Conservation (phyloP, 768 basidiomycete species). For the Suillus clintonianus region DNA sequence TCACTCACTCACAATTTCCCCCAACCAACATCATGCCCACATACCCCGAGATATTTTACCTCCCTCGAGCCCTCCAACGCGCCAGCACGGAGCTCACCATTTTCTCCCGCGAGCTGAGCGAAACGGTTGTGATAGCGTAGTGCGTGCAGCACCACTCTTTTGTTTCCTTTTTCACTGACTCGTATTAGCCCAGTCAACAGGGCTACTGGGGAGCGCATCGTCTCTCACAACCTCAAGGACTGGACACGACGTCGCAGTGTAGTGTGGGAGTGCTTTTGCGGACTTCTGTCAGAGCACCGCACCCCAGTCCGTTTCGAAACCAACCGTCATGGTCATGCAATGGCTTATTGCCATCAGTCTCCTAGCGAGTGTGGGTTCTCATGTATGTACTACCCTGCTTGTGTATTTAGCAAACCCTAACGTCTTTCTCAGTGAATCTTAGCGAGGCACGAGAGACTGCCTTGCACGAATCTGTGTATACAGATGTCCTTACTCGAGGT, state of each 20-base stretch:
- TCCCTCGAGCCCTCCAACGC: too few relatives aligned
- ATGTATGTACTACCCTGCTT: too few relatives aligned
- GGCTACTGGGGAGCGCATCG: not conserved
- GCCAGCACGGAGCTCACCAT: conserved; percentile 1
- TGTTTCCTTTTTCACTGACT: not conserved
- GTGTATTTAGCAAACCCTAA: too few relatives aligned
- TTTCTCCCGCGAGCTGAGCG: not conserved
- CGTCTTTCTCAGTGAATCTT: too few relatives aligned
- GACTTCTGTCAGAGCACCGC: not conserved
- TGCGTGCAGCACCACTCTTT: not conserved
- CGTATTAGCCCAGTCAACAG: not conserved
- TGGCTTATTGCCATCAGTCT: not conserved
- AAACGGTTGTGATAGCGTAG: conserved; percentile 1
- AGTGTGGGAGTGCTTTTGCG: not conserved
- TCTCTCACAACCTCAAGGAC: not conserved
- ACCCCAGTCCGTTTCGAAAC: not conserved
- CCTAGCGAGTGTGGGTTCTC: not conserved
- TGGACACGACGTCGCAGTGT: not conserved
- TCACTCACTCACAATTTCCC: too few relatives aligned
- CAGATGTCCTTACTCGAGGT: too few relatives aligned
- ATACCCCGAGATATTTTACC: too few relatives aligned
- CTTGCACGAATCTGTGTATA: too few relatives aligned
- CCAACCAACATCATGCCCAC: too few relatives aligned
- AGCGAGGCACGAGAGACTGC: too few relatives aligned
- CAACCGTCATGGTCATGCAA: not conserved